Conservation (phyloP, 2,329 filamentous ascomycete genomes). For the Colletotrichum costaricense region DNA sequence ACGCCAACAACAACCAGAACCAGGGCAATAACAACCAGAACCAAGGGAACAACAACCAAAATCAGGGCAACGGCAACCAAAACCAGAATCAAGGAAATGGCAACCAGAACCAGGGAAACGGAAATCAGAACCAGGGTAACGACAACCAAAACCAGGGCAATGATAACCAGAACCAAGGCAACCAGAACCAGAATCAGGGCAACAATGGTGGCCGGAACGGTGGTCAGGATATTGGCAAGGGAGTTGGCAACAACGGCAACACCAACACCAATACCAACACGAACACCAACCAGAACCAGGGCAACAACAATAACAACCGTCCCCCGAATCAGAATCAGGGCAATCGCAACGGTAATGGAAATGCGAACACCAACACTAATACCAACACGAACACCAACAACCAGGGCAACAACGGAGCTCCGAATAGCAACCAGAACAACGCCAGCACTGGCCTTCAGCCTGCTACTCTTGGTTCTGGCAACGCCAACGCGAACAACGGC, state of each 20-base stretch:
- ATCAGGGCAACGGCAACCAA: background rate
- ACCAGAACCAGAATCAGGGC: constrained; percentile 1
- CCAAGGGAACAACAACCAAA: background rate
- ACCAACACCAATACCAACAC: background rate
- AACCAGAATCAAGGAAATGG: background rate
- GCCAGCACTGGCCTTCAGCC: background rate
- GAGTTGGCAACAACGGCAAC: background rate
- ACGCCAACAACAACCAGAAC: background rate
- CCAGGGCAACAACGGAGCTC: background rate
- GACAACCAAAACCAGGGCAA: background rate
- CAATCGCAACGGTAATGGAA: background rate
- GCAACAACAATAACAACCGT: background rate
- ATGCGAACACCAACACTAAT: background rate
- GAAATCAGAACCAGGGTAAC: background rate
- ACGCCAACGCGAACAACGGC: background rate
- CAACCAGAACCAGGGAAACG: background rate
- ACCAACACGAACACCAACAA: background rate
- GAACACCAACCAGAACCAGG: constrained; percentile 3
- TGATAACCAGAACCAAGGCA: background rate
- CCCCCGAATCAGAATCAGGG: constrained; percentile 3
- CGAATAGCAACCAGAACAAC: background rate
- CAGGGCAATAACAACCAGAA: background rate
- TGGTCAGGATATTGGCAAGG: background rate
- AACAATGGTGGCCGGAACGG: background rate
- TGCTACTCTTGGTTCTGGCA: background rate